phyloP scores from a whole-genome alignment of 2,329 filamentous ascomycete species.

The Exophiala aquamarina region DNA sequence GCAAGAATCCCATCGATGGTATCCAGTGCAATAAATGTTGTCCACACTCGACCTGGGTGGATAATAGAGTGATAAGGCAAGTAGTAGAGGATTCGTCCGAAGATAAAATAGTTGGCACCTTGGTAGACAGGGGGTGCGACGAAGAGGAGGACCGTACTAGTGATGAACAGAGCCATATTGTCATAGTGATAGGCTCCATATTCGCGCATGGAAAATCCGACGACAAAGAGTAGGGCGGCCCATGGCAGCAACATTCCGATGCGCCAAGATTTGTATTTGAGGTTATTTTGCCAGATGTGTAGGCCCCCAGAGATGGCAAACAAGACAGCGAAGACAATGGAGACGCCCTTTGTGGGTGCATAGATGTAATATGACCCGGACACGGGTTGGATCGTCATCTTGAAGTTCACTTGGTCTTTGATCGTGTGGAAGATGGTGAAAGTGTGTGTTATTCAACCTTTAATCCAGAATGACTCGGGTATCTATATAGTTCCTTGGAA shows the following conservation, averaged over 20 bases:
- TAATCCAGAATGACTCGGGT: too few species aligned
- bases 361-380: constrained; percentile 38
- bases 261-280: constrained; percentile 42
- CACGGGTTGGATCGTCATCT: constrained; percentile 5
- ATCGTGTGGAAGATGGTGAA: too few species aligned
- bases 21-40: constrained; percentile 57
- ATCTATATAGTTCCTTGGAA: too few species aligned
- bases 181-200: constrained; percentile 38
- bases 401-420: not conserved
- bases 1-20: constrained; percentile 49
- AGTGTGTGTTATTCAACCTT: too few species aligned
- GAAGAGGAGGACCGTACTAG: constrained; percentile 40
- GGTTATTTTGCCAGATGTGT: constrained; percentile 41
- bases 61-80: constrained; percentile 50
- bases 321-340: constrained; percentile 41
- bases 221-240: constrained; percentile 41
- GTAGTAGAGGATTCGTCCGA: constrained; percentile 52
- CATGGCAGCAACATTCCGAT: constrained; percentile 43
- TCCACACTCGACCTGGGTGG: constrained; percentile 59
- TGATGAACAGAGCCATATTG: constrained; percentile 38
- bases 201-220: constrained; percentile 39
- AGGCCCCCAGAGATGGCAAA: constrained; percentile 39
- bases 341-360: constrained; percentile 41
- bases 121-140: constrained; percentile 44
- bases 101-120: constrained; percentile 52